These are phyloP conservation scores for Curvularia sp. DNA, from an alignment of 2,329 filamentous ascomycete species.

Conservation along the genomic window DNA sequence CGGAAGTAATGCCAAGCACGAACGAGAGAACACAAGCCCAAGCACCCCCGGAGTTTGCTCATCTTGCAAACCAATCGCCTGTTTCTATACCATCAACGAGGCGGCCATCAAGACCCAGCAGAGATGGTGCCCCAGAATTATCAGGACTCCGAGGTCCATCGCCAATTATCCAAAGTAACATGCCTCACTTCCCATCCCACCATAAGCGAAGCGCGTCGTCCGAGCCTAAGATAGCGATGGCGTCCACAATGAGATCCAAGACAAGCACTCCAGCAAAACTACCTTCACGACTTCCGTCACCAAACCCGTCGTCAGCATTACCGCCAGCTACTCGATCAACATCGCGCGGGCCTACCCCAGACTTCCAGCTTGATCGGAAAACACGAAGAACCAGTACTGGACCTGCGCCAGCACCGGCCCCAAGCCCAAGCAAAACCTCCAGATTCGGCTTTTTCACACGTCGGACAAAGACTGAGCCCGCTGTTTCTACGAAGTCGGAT, in stretches of 20 bases:
- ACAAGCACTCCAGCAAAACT: constrained; percentile 40
- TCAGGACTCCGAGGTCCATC: constrained; percentile 56
- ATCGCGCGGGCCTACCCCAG: constrained; percentile 51
- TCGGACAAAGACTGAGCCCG: constrained; percentile 69
- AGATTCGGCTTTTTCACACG: constrained; percentile 82
- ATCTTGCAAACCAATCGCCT: constrained; percentile 70
- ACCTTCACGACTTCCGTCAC: constrained; percentile 50
- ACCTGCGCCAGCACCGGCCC: constrained; percentile 53
- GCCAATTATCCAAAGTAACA: constrained; percentile 64
- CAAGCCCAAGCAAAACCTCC: constrained; percentile 65
- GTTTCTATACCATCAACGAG: constrained; percentile 55
- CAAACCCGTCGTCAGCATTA: constrained; percentile 45
- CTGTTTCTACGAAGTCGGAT: constrained; percentile 64
- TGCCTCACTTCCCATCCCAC: constrained; percentile 57
- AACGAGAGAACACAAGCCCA: constrained; percentile 31
- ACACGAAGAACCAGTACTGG: constrained; percentile 42
- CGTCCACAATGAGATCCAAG: constrained; percentile 29
- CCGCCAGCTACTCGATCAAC: constrained; percentile 34
- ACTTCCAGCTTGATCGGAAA: constrained; percentile 46
- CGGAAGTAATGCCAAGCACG: constrained; percentile 9
- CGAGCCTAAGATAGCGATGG: constrained; percentile 48
- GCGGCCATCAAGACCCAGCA: constrained; percentile 55
- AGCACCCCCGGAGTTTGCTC: constrained; percentile 50
- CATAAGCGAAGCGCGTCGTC: constrained; percentile 61
- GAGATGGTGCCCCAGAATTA: constrained; percentile 57